These are phyloP conservation scores for Blastomyces gilchristii DNA, from an alignment of 2,329 filamentous ascomycete species.

Conservation along the genomic window DNA sequence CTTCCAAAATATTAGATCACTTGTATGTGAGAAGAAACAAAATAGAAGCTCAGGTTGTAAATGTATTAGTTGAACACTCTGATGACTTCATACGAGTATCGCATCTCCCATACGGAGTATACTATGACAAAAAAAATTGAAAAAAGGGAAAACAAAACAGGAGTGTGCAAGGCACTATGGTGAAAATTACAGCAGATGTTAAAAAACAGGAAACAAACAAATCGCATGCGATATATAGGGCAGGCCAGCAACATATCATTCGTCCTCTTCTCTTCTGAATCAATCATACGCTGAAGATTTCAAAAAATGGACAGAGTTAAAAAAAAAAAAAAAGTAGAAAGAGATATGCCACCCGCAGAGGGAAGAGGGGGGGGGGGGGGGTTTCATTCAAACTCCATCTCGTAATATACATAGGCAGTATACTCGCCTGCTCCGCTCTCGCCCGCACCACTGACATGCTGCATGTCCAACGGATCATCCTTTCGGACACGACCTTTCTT, in stretches of 20 bases:
- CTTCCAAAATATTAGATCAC: background rate
- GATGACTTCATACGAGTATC: background rate
- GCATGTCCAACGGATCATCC: constrained; percentile 84
- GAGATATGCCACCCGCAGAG: too few species aligned
- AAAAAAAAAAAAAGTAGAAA: background rate
- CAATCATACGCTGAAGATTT: background rate
- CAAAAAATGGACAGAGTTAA: background rate
- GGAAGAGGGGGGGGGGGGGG: too few species aligned
- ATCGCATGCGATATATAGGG: background rate
- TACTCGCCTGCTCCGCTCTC: constrained; percentile 63
- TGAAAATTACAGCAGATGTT: background rate
- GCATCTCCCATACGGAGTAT: background rate
- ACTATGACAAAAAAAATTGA: background rate
- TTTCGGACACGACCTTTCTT: constrained; percentile 87
- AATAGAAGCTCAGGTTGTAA: background rate
- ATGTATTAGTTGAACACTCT: background rate
- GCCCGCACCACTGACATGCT: constrained; percentile 45
- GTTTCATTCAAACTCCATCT: constrained; percentile 62
- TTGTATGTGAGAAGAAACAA: background rate
- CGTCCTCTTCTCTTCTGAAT: background rate
- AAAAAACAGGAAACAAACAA: background rate
- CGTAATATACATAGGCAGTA: constrained; percentile 94
- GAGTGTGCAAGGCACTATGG: background rate
- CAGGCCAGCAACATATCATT: background rate
- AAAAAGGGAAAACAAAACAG: background rate